phyloP scores from a whole-genome alignment of 352 stramenopile genomes.

The Pythium scleroteichum region DNA sequence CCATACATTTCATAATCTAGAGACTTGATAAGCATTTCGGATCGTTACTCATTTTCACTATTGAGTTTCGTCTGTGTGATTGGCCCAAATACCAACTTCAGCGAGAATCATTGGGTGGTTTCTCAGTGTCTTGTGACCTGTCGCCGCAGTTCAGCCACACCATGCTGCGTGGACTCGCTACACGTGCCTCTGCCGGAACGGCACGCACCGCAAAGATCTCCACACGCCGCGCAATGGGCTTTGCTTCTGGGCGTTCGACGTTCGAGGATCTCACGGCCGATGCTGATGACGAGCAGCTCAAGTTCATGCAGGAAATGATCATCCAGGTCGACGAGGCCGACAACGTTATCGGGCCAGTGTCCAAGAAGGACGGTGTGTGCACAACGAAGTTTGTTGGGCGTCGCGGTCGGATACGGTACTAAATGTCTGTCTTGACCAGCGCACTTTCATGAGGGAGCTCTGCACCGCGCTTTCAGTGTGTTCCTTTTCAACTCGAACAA shows the following conservation, averaged over 20 bases:
- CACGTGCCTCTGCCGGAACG: conserved; percentile 5
- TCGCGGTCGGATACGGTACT: no score
- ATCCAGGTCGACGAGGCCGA: conserved; percentile 89
- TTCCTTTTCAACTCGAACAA: conserved; percentile 89
- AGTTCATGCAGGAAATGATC: conserved; percentile 91
- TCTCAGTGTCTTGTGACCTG: neutral
- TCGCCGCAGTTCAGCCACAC: conserved; percentile 1
- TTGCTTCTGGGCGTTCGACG: conserved; percentile 27
- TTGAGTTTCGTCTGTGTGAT: neutral
- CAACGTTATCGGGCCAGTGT: conserved; percentile 74
- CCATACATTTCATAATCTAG: conserved; percentile 17
- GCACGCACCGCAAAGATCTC: neutral
- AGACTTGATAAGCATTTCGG: neutral
- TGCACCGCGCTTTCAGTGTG: conserved; percentile 86
- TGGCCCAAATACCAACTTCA: neutral
- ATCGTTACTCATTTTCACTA: neutral
- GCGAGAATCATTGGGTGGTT: conserved; percentile 11
- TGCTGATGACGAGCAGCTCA: conserved; percentile 76
- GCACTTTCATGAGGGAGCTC: conserved; percentile 72
- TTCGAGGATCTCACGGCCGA: conserved; percentile 71
- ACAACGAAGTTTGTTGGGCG: no score
- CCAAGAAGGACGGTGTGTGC: conserved; percentile 81
- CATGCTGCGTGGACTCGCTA: conserved; percentile 15
- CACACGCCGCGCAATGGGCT: conserved; percentile 23
- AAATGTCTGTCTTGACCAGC: conserved; percentile 30